phyloP scores from a whole-genome alignment of 192 early-diverging fungal species.

The Linnemannia schmuckeri region DNA sequence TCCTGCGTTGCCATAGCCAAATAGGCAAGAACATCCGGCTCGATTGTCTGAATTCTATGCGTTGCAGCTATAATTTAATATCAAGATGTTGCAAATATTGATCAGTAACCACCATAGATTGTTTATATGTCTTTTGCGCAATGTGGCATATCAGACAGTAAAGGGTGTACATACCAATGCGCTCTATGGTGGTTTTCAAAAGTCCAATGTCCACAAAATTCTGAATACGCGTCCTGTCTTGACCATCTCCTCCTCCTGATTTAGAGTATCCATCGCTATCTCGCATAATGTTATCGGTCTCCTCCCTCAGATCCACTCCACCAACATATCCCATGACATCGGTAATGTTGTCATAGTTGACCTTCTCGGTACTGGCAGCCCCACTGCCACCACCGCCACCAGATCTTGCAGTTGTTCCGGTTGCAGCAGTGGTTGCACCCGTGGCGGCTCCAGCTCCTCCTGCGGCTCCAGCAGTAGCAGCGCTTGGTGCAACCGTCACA shows the following conservation, averaged over 20 bases:
- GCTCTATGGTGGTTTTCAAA: slow-evolving; percentile 51
- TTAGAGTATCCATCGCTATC: slow-evolving; percentile 48
- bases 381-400: neutral
- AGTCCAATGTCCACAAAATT: slow-evolving; percentile 61
- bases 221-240: slow-evolving; percentile 53
- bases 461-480: slow-evolving; percentile 1
- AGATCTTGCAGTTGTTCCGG: slow-evolving; percentile 17
- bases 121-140: neutral
- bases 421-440: slow-evolving; percentile 1
- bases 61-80: slow-evolving; percentile 35
- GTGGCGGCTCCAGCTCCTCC: slow-evolving; percentile 21
- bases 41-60: slow-evolving; percentile 59
- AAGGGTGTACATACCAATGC: slow-evolving; percentile 52
- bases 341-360: slow-evolving; percentile 70
- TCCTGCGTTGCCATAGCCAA: slow-evolving; percentile 79
- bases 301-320: slow-evolving; percentile 76
- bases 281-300: slow-evolving; percentile 70
- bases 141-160: neutral
- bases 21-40: slow-evolving; percentile 72
- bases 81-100: neutral
- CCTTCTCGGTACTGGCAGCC: slow-evolving; percentile 38
- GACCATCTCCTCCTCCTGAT: slow-evolving; percentile 22
- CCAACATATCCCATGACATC: slow-evolving; percentile 87
- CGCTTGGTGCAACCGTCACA: slow-evolving; percentile 16
- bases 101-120: neutral